Base-by-base conservation (phyloP, 2,329 filamentous ascomycete species). In the Penicillium corylophilum region DNA sequence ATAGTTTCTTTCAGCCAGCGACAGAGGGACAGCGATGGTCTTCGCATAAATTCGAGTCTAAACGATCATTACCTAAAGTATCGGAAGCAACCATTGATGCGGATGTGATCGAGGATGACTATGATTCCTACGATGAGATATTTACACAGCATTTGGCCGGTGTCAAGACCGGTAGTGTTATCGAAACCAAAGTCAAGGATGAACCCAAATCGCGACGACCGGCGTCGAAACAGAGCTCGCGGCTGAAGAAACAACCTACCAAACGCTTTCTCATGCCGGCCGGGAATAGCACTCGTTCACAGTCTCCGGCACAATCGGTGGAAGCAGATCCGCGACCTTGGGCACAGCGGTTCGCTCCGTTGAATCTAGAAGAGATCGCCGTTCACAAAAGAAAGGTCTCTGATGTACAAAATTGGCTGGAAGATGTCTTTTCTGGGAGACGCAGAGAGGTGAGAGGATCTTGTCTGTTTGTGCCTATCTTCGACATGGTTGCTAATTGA, bases 311-410 rank as follows among this genome's bases (percentile, higher is more conserved):
- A 8, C 46, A 35, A 13, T 13, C 43, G 24, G 9, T 39, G 10
- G 36, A 57, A 24, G 20, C 26, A 31, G 86, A 90, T 59, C 72
- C 78, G 44, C 82, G 87, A 46, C 91, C 93, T 3, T 97, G 93
- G 93, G 88, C 88, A 15, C 92, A 96, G 61, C 84, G 86, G 60
- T 97, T 90, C 70, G 86, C 83, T 2, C 93, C 93, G 0, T 64
- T 70, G 2, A 87, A 82, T 60, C 70, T 96, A 12, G 85, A 91
- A 15, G 93, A 97, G 73, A 77, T 99, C 41, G 93, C 88, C 0
- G 93, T 99, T 16, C 92, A 99, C 71, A 96, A 95, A 76, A 94
- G 84, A 63, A 99, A 99, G 71, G 89, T 97, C 5, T 75, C 83
- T 2, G 92, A 97, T 72, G 92, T 97, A 41, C 83, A 85, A 52